These are phyloP conservation scores for Stagonosporopsis rhizophila DNA, from an alignment of 2,329 filamentous ascomycete species.

Conservation along the genomic window DNA sequence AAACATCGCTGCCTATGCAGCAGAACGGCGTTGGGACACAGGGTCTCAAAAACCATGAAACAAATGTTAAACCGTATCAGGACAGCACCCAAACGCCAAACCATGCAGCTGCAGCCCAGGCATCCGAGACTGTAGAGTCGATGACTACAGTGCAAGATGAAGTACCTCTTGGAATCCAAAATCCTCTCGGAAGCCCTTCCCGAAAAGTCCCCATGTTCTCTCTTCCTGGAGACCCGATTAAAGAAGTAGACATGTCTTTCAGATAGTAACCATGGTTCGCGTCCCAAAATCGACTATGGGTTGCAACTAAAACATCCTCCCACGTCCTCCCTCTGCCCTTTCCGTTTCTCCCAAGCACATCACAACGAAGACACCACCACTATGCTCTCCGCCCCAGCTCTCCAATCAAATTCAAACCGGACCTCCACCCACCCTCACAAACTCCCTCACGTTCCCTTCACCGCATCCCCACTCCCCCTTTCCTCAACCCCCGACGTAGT, in stretches of 20 bases:
- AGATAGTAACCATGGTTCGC: slow-evolving; percentile 16
- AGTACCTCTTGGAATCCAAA: slow-evolving; percentile 22
- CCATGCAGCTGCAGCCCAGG: slow-evolving; percentile 8
- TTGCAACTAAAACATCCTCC: background rate
- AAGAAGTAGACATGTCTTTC: slow-evolving; percentile 47
- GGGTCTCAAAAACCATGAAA: slow-evolving; percentile 32
- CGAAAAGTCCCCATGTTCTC: slow-evolving; percentile 54
- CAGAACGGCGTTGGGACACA: slow-evolving; percentile 11
- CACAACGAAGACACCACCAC: background rate
- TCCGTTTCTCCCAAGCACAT: background rate
- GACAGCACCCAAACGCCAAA: slow-evolving; percentile 18
- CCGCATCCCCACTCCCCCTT: background rate
- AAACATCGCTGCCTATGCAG: background rate
- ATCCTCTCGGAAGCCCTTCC: slow-evolving; percentile 34
- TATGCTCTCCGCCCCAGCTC: background rate
- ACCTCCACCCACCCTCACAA: background rate
- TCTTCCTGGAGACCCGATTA: slow-evolving; percentile 51
- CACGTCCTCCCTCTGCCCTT: background rate
- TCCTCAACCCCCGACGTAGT: slow-evolving; percentile 1
- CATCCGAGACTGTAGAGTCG: background rate
- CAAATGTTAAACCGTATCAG: slow-evolving; percentile 22
- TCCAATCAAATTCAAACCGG: background rate
- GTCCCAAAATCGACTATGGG: background rate
- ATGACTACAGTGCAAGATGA: background rate
- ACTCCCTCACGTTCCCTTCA: background rate